A percentile compares a stretch with the other conserved stretches of the same genome.
Evolutionary conservation across 176 grass and related monocot species (phyloP).

Genomic region (Canna indica): DNA sequence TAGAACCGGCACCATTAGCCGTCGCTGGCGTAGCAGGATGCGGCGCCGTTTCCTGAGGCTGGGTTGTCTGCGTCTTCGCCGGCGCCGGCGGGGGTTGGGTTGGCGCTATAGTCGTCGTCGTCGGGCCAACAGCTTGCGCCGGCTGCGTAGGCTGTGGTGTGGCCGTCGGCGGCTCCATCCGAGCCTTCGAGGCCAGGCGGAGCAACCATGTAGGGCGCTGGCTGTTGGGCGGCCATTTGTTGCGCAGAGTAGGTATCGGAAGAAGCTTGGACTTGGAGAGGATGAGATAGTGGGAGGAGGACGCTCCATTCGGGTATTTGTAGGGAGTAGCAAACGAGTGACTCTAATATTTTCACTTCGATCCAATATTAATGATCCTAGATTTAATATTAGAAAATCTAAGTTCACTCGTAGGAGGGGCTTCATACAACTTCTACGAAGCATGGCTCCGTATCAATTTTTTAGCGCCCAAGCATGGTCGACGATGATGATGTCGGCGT

Average conservation of each 20-base stretch:
- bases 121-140: neutral
- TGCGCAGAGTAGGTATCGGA: neutral
- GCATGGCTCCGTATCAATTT: too few relatives aligned
- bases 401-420: too few relatives aligned
- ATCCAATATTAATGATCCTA: too few relatives aligned
- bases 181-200: constrained; percentile 26
- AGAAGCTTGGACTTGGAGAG: neutral
- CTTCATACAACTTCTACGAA: too few relatives aligned
- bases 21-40: neutral
- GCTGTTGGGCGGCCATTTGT: constrained; percentile 30
- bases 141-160: neutral
- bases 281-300: neutral
- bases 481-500: too few relatives aligned
- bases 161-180: neutral
- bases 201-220: constrained; percentile 21
- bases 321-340: too few relatives aligned
- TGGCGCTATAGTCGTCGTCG: neutral
- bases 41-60: neutral
- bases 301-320: constrained; percentile 13
- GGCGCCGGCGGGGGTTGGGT: neutral
- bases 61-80: neutral
- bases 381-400: too few relatives aligned
- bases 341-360: too few relatives aligned
- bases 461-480: too few relatives aligned
- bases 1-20: neutral